phyloP scores from a whole-genome alignment of 257 asterid species.

The Paraleonurus japonicus region DNA sequence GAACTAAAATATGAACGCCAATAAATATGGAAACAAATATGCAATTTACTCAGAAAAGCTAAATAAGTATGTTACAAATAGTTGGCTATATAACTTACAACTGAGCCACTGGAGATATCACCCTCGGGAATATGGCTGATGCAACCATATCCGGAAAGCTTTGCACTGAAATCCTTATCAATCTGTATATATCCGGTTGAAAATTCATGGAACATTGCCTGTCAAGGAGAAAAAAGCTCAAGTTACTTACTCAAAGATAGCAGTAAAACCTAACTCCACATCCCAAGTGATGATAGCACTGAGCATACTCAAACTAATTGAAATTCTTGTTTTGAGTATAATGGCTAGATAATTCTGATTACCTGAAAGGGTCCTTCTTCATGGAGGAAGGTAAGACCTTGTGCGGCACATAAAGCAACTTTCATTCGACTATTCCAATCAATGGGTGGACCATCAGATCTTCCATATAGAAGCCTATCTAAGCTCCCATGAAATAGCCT shows the following conservation, averaged over 20 bases:
- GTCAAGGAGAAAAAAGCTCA: constrained; percentile 27
- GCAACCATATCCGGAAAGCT: constrained; percentile 97
- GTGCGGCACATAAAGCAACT: constrained; percentile 89
- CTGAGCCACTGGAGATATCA: constrained; percentile 63
- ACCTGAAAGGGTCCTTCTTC: constrained; percentile 99
- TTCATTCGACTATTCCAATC: constrained; percentile 96
- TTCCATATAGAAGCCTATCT: constrained; percentile 80
- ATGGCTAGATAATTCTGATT: constrained; percentile 14
- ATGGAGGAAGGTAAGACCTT: constrained; percentile 87
- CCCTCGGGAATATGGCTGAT: constrained; percentile 74
- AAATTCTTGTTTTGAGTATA: constrained; percentile 1
- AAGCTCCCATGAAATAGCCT: constrained; percentile 86
- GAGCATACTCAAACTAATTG: too few relatives aligned
- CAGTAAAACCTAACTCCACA: constrained; percentile 3
- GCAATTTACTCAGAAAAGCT: not conserved
- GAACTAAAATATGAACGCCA: not conserved
- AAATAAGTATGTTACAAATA: constrained; percentile 3
- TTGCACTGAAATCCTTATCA: constrained; percentile 91
- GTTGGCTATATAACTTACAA: constrained; percentile 29
- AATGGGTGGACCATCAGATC: constrained; percentile 88
- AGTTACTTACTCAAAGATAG: constrained; percentile 10
- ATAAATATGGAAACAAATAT: not conserved
- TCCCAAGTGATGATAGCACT: constrained; percentile 8
- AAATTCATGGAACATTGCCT: constrained; percentile 97
- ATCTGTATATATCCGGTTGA: constrained; percentile 86